Conservation (phyloP, 176 grass and related monocot species). For the Poa annua region DNA sequence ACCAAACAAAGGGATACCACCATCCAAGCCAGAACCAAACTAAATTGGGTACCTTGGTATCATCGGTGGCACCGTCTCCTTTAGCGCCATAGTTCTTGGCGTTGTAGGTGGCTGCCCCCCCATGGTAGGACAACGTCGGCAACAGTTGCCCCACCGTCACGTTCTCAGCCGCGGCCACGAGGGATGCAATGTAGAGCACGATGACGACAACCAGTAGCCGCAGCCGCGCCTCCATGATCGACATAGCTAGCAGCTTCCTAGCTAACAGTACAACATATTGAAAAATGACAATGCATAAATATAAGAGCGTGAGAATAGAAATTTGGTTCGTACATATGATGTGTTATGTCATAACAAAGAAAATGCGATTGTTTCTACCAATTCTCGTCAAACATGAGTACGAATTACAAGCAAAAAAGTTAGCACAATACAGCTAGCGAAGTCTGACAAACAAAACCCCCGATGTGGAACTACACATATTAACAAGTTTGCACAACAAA, state of each 20-base stretch:
- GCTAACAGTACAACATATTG: neutral
- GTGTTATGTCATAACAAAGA: too few species aligned
- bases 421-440: too few species aligned
- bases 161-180: neutral
- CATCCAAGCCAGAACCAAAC: neutral
- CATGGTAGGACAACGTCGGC: neutral
- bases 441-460: too few species aligned
- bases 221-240: conserved; percentile 34
- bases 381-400: too few species aligned
- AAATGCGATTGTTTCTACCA: too few species aligned
- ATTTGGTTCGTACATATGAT: too few species aligned
- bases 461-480: neutral
- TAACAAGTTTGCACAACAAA: neutral
- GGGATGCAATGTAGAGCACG: neutral
- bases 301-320: too few species aligned
- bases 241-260: neutral
- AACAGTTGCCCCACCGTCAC: neutral
- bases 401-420: too few species aligned
- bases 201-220: neutral
- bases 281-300: too few species aligned
- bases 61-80: conserved; percentile 47
- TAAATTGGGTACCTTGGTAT: conserved; percentile 46
- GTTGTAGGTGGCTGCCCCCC: conserved; percentile 21
- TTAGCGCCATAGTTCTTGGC: conserved; percentile 53
- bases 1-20: too few species aligned